Evolutionary conservation across 129 eudicot species (phyloP), one percentile per base, ranked within the genome.

Genomic region (Escallonia rubra): DNA sequence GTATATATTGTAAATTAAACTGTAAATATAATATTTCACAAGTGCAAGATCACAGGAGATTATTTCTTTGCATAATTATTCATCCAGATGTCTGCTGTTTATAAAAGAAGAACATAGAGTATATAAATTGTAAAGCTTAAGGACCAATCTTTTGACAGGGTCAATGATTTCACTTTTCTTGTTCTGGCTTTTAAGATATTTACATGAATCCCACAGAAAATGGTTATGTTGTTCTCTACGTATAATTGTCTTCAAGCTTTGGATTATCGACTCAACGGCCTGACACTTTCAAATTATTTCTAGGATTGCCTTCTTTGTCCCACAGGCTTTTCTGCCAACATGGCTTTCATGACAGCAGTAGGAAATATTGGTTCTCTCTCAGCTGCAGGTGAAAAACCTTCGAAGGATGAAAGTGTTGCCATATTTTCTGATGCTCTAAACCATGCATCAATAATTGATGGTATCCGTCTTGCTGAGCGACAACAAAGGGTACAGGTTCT

Each of bases 301-400:
- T 74, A 93, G 96, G 99, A 93, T 82, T 93, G 95, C 87, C 99
- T 93, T 86, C 85, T 93, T 75, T 93, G 99, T 79, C 99, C 99
- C 52, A 89, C 99, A 76, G 96, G 96, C 77, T 89, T 93, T 81
- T 83, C 99, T 65, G 99, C 99, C 79, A 93, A 93, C 77, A 89
- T 93, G 99, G 96, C 99, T 52, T 75, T 93, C 61, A 86, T 89
- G 96, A 81, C 91, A 63, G 86, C 96, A 45, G 61, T 89, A 61
- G 99, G 95, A 78, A 86, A 85, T 66, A 59, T 93, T 72, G 86
- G 90, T 44, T 80, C 85, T 41, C 86, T 89, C 41, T 63, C 76
- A 54, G 67, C 85, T 67, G 64, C 60, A 23, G 89, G 81, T 46
- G 79, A 76, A 72, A 82, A 71, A 68, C 81, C 83, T 69, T 59